Evolutionary conservation across 2,329 filamentous ascomycete genomes (phyloP), one percentile per base, ranked within the genome.

Genomic region (Spiromastix sp.): DNA sequence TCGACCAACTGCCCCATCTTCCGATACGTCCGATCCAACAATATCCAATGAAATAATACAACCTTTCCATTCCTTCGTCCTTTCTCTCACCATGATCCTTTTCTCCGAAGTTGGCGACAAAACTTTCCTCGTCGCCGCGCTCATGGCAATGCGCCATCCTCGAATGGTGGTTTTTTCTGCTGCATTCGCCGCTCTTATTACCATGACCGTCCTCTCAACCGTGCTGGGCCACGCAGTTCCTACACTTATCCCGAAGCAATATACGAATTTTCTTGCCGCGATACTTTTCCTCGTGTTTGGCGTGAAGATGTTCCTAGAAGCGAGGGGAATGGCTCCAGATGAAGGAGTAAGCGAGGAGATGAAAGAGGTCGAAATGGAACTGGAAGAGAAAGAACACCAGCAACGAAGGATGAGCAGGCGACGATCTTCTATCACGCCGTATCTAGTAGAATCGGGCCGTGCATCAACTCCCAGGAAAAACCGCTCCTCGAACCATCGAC

Each of bases 91-190:
- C 39, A 98, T 96, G 91, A 98, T 98, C 50, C 68, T 96, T 43
- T 81, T 96, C 49, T 95, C 89, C 30, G 91, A 98, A 59, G 78
- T 98, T 50, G 91, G 91, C 44, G 91, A 98, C 73, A 98, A 98
- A 66, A 98, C 91, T 0, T 98, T 98, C 67, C 72, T 98, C 28
- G 85, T 98, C 15, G 91, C 91, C 5, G 89, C 87, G 5, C 74
- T 98, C 12, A 98, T 98, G 91, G 91, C 91, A 9, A 98, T 98
- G 91, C 91, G 94, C 57, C 89, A 98, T 52, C 82, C 91, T 42
- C 81, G 91, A 34, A 67, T 94, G 44, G 73, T 96, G 9, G 91
- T 98, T 42, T 98, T 98, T 63, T 83, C 85, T 2, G 86, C 91
- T 5, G 91, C 91, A n/a, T 89, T 94, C 50, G 78, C 80, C 35